Conservation (phyloP, 148 eudicot species). For the Heliamphora exappendiculata region DNA sequence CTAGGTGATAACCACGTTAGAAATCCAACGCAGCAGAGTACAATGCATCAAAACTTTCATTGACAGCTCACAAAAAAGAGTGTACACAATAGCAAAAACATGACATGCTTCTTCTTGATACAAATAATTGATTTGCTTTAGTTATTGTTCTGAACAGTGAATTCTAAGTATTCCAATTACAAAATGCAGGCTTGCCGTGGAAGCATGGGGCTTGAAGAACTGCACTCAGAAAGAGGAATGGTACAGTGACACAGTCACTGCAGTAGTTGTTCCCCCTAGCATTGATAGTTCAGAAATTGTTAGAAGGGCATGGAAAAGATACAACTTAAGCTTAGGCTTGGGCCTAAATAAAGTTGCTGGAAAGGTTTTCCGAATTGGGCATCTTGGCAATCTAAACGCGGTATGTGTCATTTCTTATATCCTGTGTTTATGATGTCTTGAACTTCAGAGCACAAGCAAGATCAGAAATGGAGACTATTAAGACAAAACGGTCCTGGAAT, state of each 20-base stretch:
- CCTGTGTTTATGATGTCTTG: not conserved
- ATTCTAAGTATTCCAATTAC: not conserved
- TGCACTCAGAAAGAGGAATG: slow-evolving; percentile 94
- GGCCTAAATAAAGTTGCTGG: slow-evolving; percentile 98
- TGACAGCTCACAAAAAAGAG: too few species aligned
- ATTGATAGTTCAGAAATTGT: slow-evolving; percentile 77
- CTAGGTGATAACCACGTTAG: too few species aligned
- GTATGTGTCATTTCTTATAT: slow-evolving; percentile 26
- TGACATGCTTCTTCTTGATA: too few species aligned
- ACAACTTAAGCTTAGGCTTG: slow-evolving; percentile 91
- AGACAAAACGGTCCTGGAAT: not conserved
- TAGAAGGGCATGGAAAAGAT: slow-evolving; percentile 76
- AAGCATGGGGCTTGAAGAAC: slow-evolving; percentile 98
- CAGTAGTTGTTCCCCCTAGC: slow-evolving; percentile 75
- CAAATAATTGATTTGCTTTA: too few species aligned
- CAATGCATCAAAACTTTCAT: too few species aligned
- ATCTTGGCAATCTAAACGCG: slow-evolving; percentile 90
- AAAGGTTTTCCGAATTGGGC: slow-evolving; percentile 98
- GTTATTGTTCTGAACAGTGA: too few species aligned
- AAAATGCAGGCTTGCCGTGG: slow-evolving; percentile 79
- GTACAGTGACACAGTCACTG: slow-evolving; percentile 95
- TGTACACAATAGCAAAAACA: too few species aligned
- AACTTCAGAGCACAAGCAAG: not conserved
- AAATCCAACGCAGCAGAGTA: too few species aligned
- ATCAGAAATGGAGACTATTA: not conserved